phyloP scores from a whole-genome alignment of 225 moss, liverwort and hornwort species.

The Antitrichia curtipendula region DNA sequence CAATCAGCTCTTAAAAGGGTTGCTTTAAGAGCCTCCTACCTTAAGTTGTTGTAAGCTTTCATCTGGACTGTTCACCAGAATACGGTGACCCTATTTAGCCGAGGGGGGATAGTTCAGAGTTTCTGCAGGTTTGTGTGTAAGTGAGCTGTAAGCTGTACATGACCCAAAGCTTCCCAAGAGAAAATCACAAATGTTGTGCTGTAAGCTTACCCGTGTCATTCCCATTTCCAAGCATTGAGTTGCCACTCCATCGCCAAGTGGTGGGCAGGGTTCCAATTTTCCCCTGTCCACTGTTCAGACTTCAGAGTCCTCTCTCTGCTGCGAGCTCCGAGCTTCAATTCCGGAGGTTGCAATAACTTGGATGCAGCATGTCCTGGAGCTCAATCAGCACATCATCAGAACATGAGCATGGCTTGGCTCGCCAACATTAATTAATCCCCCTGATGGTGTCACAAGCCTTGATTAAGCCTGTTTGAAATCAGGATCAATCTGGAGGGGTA shows the following conservation, averaged over 20 bases:
- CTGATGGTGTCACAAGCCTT: not conserved
- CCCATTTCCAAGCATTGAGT: not conserved
- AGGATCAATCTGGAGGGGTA: not conserved
- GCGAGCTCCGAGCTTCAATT: too few relatives aligned
- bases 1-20: too few relatives aligned
- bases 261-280: not conserved
- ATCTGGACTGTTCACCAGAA: too few relatives aligned
- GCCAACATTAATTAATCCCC: not conserved
- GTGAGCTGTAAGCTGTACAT: not conserved
- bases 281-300: not conserved
- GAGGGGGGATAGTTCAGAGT: not conserved
- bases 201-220: not conserved
- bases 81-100: too few relatives aligned
- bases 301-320: not conserved
- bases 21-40: too few relatives aligned
- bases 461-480: not conserved
- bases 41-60: too few relatives aligned
- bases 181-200: not conserved
- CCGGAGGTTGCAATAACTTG: not conserved
- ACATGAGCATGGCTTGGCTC: not conserved
- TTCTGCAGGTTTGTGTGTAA: not conserved
- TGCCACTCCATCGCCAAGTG: not conserved
- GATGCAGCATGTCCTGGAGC: not conserved
- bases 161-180: not conserved
- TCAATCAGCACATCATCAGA: not conserved